Percentiles rank a stretch among this genome's conserved stretches.
These are phyloP conservation scores for Xylariaceae sp. DNA, from an alignment of 2,329 filamentous ascomycete species.

Conservation along the genomic window DNA sequence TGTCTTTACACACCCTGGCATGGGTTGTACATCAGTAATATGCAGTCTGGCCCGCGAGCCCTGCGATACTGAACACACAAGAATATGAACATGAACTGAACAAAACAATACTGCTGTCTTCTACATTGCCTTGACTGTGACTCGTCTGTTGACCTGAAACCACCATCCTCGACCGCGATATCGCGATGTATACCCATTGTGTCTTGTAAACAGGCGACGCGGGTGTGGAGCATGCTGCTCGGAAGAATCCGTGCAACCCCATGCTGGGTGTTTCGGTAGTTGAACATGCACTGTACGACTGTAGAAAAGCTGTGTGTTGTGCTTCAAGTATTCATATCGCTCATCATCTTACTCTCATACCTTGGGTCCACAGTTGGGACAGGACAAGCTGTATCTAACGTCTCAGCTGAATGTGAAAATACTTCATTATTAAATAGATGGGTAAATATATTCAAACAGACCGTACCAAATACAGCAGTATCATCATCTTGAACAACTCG, in stretches of 20 bases:
- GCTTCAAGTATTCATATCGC: too few relatives aligned
- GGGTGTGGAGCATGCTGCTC: background rate
- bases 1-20: conserved; percentile 35
- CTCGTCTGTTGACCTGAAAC: background rate
- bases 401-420: too few relatives aligned
- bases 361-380: too few relatives aligned
- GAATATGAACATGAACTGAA: conserved; percentile 32
- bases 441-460: background rate
- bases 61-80: conserved; percentile 34
- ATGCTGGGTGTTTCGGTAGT: too few relatives aligned
- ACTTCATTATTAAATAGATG: background rate
- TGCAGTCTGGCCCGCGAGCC: conserved; percentile 25
- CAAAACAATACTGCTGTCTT: conserved; percentile 17
- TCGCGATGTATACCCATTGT: background rate
- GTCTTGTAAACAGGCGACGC: background rate
- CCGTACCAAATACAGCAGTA: too few relatives aligned
- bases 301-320: too few relatives aligned
- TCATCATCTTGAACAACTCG: background rate
- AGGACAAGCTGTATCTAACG: too few relatives aligned
- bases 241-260: too few relatives aligned
- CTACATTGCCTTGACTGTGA: background rate
- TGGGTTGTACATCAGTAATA: conserved; percentile 41
- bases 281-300: too few relatives aligned
- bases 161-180: background rate
- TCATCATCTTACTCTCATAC: too few relatives aligned